A percentile compares a stretch with the other conserved stretches of the same genome.
Conservation (phyloP, 2,329 filamentous ascomycete species). For the Chaetomium sp. region DNA sequence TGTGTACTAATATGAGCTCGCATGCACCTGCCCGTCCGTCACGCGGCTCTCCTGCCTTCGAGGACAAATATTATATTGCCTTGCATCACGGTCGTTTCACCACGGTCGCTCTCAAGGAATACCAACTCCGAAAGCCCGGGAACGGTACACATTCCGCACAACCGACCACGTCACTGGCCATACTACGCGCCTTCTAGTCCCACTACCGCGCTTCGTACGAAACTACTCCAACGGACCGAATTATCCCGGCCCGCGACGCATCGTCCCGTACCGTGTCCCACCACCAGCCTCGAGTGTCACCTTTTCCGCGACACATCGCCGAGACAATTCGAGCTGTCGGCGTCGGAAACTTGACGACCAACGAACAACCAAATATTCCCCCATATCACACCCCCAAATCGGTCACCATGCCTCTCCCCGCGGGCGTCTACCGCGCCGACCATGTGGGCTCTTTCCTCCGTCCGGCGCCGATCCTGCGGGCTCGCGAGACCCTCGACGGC, state of each 20-base stretch:
- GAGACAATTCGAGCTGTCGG: neutral
- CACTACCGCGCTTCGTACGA: neutral
- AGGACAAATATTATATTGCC: neutral
- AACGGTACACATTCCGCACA: neutral
- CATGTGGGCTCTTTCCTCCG: conserved; percentile 52
- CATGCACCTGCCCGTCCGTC: neutral
- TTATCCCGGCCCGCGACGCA: neutral
- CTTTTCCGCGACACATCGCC: neutral
- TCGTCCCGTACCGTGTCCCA: conserved; percentile 3
- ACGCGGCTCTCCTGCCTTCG: neutral
- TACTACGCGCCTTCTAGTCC: neutral
- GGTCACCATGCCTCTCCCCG: conserved; percentile 34
- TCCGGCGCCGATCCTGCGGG: conserved; percentile 42
- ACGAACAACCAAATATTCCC: neutral
- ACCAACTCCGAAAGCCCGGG: neutral
- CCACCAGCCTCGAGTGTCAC: neutral
- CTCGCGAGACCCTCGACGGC: conserved; percentile 41
- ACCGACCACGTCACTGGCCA: neutral
- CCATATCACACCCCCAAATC: neutral
- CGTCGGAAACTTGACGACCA: neutral
- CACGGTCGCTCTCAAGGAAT: neutral
- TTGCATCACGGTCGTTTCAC: neutral
- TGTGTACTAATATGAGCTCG: too few species aligned
- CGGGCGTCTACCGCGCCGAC: conserved; percentile 44
- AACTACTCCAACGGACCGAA: conserved; percentile 6